These are phyloP conservation scores for Trametes sp. DNA, from an alignment of 1,284 basidiomycete species.

Conservation along the genomic window DNA sequence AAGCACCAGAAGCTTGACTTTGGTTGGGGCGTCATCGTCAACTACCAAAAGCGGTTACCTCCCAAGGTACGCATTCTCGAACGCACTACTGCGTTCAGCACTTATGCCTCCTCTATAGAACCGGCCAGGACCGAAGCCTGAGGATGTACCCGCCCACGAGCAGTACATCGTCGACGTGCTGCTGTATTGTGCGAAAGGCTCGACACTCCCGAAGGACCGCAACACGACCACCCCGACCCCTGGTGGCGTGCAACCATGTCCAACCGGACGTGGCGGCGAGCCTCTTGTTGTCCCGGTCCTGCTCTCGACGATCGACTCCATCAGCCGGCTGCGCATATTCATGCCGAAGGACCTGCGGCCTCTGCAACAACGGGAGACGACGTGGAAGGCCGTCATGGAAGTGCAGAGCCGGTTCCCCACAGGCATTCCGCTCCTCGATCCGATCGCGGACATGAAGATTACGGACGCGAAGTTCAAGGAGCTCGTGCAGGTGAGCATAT, in stretches of 20 bases:
- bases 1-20: conserved; percentile 90
- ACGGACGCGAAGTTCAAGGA: conserved; percentile 93
- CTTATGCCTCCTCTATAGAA: conserved; percentile 48
- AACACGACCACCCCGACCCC: conserved; percentile 63
- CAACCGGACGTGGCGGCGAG: conserved; percentile 74
- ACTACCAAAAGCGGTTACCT: conserved; percentile 86
- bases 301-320: conserved; percentile 85
- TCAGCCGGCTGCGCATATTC: conserved; percentile 89
- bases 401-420: conserved; percentile 91
- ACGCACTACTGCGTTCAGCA: not conserved
- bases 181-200: conserved; percentile 79
- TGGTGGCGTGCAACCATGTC: conserved; percentile 79
- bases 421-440: conserved; percentile 90
- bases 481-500: conserved; percentile 72
- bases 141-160: conserved; percentile 83
- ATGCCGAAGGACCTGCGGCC: conserved; percentile 91
- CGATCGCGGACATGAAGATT: conserved; percentile 96
- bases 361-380: conserved; percentile 79
- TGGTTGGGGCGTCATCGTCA: conserved; percentile 95
- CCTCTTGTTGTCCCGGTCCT: conserved; percentile 91
- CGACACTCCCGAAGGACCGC: conserved; percentile 69
- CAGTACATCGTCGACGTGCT: conserved; percentile 97
- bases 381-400: conserved; percentile 91
- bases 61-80: conserved; percentile 62
- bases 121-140: conserved; percentile 61